Evolutionary conservation across 1,284 basidiomycete species (phyloP), one percentile per base, ranked within the genome.

Genomic region (Microbotryum silenes-acaulis): DNA sequence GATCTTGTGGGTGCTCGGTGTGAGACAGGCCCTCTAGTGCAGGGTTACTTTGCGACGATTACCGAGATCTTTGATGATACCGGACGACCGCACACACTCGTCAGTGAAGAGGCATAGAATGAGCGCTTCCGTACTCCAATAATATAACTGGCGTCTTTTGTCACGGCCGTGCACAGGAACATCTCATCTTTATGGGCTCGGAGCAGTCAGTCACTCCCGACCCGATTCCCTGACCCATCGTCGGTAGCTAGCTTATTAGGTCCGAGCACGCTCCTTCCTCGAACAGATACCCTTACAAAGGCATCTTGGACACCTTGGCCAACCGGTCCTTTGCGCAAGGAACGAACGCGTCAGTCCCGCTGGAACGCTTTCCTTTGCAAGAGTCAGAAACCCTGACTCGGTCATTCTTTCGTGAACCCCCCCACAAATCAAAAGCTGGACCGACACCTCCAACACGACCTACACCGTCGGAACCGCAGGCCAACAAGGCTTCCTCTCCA

Each of bases 391-490:
- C 82, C 2, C 81, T 82, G 82, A 82, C 80, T 4, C 60, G 47
- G 56, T 63, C 46, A 42, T 46, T 37, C 60, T 7, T 31, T 31
- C 8, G 31, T 31, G 1, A 0, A 31, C 31, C 31, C 31, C 31
- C 31, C 31, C 31, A 10, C 31, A 31, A 31, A 31, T 31, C 31
- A 31, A 31, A 42, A 42, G 37, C 16, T 56, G 54, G 85, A 88
- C 87, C 54, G 88, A 88, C 74, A 87, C 82, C 44, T 89, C 91
- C 71, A 85, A 90, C 71, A 94, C 92, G 23, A 91, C 90, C 9
- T 99, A 97, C 76, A 98, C 94, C 1, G 87, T 96, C 66, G 89
- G 89, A n/a, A 98, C 94, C 3, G 96, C 96, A 20, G 96, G 96
- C 62, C 86, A 88, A 63, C 89, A 96, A 72, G 96, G 96, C 2